Base-by-base conservation (phyloP, 495 filamentous ascomycete species). In the Copromyces sp. region DNA sequence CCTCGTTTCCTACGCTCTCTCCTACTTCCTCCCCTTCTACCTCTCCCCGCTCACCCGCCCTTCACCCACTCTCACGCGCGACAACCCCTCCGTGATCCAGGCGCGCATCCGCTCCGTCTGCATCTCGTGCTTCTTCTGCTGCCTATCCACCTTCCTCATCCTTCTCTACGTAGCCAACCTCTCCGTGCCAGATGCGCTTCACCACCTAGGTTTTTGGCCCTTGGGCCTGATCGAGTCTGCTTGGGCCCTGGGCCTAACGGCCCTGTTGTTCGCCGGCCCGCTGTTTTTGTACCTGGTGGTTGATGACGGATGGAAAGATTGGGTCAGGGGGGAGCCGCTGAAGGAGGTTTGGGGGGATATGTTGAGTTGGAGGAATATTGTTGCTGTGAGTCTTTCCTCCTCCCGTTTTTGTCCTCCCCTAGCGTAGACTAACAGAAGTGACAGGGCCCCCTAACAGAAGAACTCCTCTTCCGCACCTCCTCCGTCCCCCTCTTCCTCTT, bases 11-110 rank as follows among this genome's bases (percentile, higher is more conserved):
- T 93, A 95, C 80, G 97, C 94, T 5, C 78, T 93, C 72, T 80
- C 91, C 83, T 99, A 98, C 84, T 93, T 98, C 81, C 82, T 92
- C 40, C 94, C 95, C 40, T 93, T 99, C 85, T 98, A 98, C 82
- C 82, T 95, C 74, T 95, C 90, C 32, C 76, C 88, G 7, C 84
- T 87, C 39, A 95, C 94, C 7, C 90, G 94, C 24, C 94, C 94
- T 4, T 94, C 93, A 1, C 87, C 88, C n/a, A 88, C 86, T 69
- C 88, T 97, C 24, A 91, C 92, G 70, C 90, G 95, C 72, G 95
- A 98, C 87, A 89, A 92, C 29, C 94, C 95, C 24, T 91, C 90
- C 9, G 94, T 96, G 24, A 97, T 99, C 81, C 92, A 91, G 69
- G 91, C 92, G 73, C 90, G 95, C 75, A 91, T 97, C 78, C 86